These are phyloP conservation scores for Annulohypoxylon moriforme DNA, from an alignment of 495 filamentous ascomycete genomes.

Conservation along the genomic window DNA sequence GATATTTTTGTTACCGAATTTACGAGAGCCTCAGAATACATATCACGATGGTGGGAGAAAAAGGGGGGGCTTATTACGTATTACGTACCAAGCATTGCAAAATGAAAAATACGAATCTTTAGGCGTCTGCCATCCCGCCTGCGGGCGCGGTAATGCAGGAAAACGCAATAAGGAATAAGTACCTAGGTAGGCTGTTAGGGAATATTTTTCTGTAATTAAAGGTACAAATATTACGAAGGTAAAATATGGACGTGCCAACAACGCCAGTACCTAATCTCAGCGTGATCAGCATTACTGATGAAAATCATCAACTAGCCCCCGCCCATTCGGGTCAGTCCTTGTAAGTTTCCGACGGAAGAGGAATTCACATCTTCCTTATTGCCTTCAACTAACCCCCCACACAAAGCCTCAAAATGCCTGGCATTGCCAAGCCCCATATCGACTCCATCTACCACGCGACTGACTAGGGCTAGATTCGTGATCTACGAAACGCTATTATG, in stretches of 20 bases:
- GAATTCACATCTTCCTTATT: conserved; percentile 40
- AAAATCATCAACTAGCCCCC: conserved; percentile 36
- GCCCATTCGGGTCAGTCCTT: conserved; percentile 39
- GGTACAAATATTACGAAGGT: conserved; percentile 32
- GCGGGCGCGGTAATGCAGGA: conserved; percentile 15
- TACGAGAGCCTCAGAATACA: neutral
- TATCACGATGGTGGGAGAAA: conserved; percentile 10
- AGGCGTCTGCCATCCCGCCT: conserved; percentile 26
- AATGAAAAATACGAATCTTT: conserved; percentile 1
- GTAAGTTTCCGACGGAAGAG: conserved; percentile 42
- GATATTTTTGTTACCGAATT: conserved; percentile 9
- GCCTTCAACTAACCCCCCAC: conserved; percentile 27
- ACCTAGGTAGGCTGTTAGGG: conserved; percentile 16
- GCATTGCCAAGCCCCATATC: conserved; percentile 37
- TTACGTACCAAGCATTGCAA: conserved; percentile 66
- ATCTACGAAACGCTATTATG: conserved; percentile 41
- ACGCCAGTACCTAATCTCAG: conserved; percentile 30
- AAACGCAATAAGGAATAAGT: conserved; percentile 29
- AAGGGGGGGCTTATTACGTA: conserved; percentile 33
- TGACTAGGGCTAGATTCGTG: conserved; percentile 40
- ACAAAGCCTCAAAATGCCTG: conserved; percentile 38
- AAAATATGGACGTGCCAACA: neutral
- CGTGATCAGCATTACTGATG: conserved; percentile 41
- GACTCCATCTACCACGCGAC: conserved; percentile 45
- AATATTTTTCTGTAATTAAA: conserved; percentile 26